phyloP scores from a whole-genome alignment of 352 stramenopile genomes.

The Phytophthora cactorum region DNA sequence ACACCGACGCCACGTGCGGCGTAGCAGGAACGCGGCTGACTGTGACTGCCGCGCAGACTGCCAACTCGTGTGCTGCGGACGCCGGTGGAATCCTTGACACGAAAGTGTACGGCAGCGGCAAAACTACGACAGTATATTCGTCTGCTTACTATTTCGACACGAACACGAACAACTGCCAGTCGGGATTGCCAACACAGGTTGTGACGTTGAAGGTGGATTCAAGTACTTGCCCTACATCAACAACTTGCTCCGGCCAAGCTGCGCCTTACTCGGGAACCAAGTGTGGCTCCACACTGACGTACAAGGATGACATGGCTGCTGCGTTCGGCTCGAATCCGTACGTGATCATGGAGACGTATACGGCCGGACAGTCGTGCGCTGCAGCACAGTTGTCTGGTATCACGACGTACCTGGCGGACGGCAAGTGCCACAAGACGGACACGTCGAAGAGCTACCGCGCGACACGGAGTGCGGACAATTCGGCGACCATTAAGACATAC shows the following conservation, averaged over 20 bases:
- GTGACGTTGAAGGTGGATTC: not conserved
- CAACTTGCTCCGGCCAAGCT: not conserved
- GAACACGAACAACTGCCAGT: not conserved
- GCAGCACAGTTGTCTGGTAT: not conserved
- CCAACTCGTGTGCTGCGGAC: constrained; percentile 2
- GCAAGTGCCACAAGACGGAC: constrained; percentile 16
- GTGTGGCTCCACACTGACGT: constrained; percentile 2
- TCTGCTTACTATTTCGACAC: not conserved
- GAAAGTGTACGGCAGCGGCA: constrained; percentile 9
- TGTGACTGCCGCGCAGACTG: constrained; percentile 2
- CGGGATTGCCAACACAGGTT: constrained; percentile 1
- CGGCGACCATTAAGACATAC: not conserved
- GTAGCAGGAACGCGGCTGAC: not conserved
- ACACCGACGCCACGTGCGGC: not conserved
- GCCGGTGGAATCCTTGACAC: constrained; percentile 6
- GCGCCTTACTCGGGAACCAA: not conserved
- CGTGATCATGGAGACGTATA: constrained; percentile 15
- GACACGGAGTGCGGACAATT: not conserved
- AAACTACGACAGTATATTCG: not conserved
- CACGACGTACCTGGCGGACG: constrained; percentile 17
- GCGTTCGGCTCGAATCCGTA: constrained; percentile 11
- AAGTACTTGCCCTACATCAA: not conserved
- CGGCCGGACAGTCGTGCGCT: not conserved
- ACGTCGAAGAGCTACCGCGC: constrained; percentile 5
- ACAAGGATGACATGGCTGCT: not conserved